These are phyloP conservation scores for Gamsiella multidivaricata DNA, from an alignment of 192 early-diverging fungal genomes.

Conservation along the genomic window DNA sequence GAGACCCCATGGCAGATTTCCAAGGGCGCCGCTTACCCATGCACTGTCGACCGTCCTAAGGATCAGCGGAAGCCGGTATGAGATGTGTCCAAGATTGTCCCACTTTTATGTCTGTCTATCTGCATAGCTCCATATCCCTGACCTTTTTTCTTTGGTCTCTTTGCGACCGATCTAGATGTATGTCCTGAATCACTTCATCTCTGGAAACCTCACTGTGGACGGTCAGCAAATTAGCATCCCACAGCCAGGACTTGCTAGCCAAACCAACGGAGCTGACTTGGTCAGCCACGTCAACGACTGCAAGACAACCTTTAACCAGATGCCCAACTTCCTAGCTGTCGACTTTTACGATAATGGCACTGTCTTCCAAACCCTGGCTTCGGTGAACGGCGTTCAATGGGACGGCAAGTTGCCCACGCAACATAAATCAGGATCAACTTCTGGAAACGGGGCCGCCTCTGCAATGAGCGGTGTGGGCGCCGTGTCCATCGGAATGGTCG, in stretches of 20 bases:
- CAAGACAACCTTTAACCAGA: constrained; percentile 52
- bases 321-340: constrained; percentile 77
- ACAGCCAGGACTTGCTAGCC: constrained; percentile 57
- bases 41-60: constrained; percentile 67
- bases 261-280: constrained; percentile 68
- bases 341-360: constrained; percentile 80
- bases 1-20: constrained; percentile 76
- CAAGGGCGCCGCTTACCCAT: constrained; percentile 62
- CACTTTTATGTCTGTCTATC: neutral
- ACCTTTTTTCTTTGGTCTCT: too few relatives aligned
- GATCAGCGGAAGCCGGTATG: constrained; percentile 33
- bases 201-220: constrained; percentile 50
- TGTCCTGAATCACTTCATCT: constrained; percentile 83
- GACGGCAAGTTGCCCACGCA: constrained; percentile 39
- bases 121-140: neutral
- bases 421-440: constrained; percentile 1
- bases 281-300: constrained; percentile 68
- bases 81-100: too few relatives aligned
- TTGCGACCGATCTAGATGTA: constrained; percentile 72
- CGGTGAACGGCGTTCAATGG: constrained; percentile 63
- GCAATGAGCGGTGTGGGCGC: neutral
- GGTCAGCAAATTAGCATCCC: constrained; percentile 60
- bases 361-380: constrained; percentile 59
- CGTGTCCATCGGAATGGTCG: neutral
- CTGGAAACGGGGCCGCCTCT: neutral